Evolutionary conservation across 768 basidiomycete species (phyloP), one percentile per base, ranked within the genome.

Genomic region (Mycena crocata): DNA sequence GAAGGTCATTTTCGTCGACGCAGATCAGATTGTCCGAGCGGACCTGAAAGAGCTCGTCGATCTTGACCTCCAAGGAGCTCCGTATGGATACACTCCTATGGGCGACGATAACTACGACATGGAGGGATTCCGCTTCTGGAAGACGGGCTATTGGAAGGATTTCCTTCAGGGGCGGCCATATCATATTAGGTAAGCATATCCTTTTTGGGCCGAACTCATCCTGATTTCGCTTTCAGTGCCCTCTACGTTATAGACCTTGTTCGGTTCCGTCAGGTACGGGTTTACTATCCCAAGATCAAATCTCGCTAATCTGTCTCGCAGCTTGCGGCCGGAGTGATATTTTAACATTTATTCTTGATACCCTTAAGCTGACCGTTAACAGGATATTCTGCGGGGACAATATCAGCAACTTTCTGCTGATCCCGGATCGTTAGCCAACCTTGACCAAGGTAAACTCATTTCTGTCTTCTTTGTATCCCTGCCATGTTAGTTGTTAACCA

Each of bases 71-170:
- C 88, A 95, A 30, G 96, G 96, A 0, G 94, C 95, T 0, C 96
- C 97, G 2, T 99, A 99, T 70, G 96, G 92, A 0, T 98, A 96
- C 72, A 94, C 96, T 0, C 98, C 98, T 0, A 99, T 99, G 98
- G 98, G 98, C 2, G 90, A 97, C 72, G 94, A 97, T 72, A 93
- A 97, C 68, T 78, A 81, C 26, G 98, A 96, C 34, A 98, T 98
- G 92, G 98, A 99, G 76, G 96, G 96, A 0, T 99, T 96, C 83
- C 84, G 98, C 31, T 99, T 99, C 83, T 99, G 98, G 98, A 98
- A 99, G 81, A 93, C 90, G 0, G 98, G 96, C 0, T 96, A 96
- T 73, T 96, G 97, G 98, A 90, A 87, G 70, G 92, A 98, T 26
- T 94, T 93, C 73, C 81, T 99, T 58, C 81, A 85, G 49, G 96